phyloP scores from a whole-genome alignment of 345 rosid species.

The Pugionium dolabratum region DNA sequence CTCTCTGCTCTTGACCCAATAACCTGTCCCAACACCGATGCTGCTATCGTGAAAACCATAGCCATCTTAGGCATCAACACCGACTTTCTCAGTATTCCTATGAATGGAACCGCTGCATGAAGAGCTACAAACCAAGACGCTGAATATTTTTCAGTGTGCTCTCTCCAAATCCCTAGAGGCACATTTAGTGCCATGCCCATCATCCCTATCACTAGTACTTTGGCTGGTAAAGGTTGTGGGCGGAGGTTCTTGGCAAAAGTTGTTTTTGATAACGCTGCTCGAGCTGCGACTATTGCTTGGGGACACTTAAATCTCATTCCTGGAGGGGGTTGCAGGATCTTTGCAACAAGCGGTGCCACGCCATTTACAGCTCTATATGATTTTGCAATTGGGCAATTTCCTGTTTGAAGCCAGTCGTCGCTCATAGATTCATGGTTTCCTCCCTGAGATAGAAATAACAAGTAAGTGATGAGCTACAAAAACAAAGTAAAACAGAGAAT shows the following conservation, averaged over 20 bases:
- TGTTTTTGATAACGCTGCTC: constrained; percentile 86
- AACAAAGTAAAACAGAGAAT: not conserved
- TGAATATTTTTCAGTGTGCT: constrained; percentile 82
- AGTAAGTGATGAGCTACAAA: constrained; percentile 13
- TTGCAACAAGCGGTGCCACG: constrained; percentile 82
- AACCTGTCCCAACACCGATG: constrained; percentile 82
- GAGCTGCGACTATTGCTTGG: constrained; percentile 75
- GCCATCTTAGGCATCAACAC: constrained; percentile 93
- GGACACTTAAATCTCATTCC: constrained; percentile 77
- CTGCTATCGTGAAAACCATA: constrained; percentile 91
- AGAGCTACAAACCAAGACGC: constrained; percentile 88
- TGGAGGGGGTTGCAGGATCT: constrained; percentile 74
- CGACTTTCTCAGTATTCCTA: constrained; percentile 85
- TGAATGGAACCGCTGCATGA: constrained; percentile 95
- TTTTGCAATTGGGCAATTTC: constrained; percentile 93
- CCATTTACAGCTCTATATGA: constrained; percentile 79
- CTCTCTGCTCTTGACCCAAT: constrained; percentile 99
- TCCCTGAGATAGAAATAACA: constrained; percentile 52
- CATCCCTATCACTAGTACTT: constrained; percentile 79
- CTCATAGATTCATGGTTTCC: constrained; percentile 76
- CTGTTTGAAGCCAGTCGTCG: constrained; percentile 81
- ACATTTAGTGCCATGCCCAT: constrained; percentile 94
- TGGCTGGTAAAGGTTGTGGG: constrained; percentile 87
- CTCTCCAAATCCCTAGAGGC: constrained; percentile 95
- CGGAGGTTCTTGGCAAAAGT: constrained; percentile 90